Percentiles rank a stretch among this genome's conserved stretches.
Conservation (phyloP, 2,329 filamentous ascomycete species). For the Hypoxylon sp. region DNA sequence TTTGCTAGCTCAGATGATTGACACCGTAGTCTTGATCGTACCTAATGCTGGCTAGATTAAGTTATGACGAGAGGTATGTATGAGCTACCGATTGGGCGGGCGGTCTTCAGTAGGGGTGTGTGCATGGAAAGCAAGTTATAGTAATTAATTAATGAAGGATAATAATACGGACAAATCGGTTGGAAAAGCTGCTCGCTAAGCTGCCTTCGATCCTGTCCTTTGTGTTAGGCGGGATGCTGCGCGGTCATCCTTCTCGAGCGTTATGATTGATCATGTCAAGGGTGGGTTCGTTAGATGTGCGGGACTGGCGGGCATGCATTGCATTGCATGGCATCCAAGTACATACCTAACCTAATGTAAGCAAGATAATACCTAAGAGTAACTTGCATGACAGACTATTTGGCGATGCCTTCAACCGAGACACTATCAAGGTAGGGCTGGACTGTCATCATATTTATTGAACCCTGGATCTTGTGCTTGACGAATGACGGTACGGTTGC, state of each 20-base stretch:
- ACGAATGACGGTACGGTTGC: constrained; percentile 26
- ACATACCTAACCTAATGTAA: constrained; percentile 10
- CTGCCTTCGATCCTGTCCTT: not conserved
- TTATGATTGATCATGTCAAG: constrained; percentile 1
- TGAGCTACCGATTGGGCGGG: constrained; percentile 23
- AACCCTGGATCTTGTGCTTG: constrained; percentile 9
- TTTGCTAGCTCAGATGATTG: constrained; percentile 10
- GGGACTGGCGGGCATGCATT: constrained; percentile 23
- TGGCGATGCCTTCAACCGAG: constrained; percentile 24
- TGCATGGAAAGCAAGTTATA: not conserved
- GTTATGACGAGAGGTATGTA: constrained; percentile 37
- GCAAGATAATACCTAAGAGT: constrained; percentile 4
- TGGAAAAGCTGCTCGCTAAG: not conserved
- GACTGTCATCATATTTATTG: constrained; percentile 1
- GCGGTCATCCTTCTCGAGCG: not conserved
- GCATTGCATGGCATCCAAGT: constrained; percentile 36
- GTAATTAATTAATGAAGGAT: constrained; percentile 11
- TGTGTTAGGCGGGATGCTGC: not conserved
- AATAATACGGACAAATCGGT: not conserved
- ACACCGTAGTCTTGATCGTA: constrained; percentile 24
- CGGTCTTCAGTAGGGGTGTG: not conserved
- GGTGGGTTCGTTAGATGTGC: constrained; percentile 14
- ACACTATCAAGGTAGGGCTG: constrained; percentile 24
- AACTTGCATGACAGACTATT: constrained; percentile 14
- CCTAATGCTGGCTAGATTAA: constrained; percentile 36